These are phyloP conservation scores for Gossypium stocksii DNA, from an alignment of 345 rosid genomes.

Conservation along the genomic window DNA sequence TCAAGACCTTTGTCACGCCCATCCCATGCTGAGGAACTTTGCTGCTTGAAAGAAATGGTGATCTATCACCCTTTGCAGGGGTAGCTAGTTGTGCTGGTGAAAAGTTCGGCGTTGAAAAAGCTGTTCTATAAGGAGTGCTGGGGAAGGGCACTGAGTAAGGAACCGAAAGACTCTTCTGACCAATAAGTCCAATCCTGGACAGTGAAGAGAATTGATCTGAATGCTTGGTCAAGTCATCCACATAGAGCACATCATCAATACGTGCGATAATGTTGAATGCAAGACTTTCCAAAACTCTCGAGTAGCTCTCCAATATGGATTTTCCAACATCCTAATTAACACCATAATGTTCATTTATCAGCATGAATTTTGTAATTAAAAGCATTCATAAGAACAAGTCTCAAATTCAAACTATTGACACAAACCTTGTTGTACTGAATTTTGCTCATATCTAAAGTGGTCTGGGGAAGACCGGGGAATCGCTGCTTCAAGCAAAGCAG, in stretches of 20 bases:
- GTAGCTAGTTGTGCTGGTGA: slow-evolving; percentile 50
- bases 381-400: background rate
- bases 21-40: slow-evolving; percentile 53
- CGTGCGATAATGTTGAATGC: slow-evolving; percentile 90
- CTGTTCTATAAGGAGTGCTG: slow-evolving; percentile 53
- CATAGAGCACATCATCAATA: slow-evolving; percentile 80
- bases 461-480: slow-evolving; percentile 94
- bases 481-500: slow-evolving; percentile 81
- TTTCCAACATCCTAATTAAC: slow-evolving; percentile 77
- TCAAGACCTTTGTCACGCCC: slow-evolving; percentile 61
- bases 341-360: background rate
- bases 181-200: slow-evolving; percentile 50
- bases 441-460: slow-evolving; percentile 92
- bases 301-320: slow-evolving; percentile 90
- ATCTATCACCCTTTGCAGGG: slow-evolving; percentile 49
- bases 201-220: slow-evolving; percentile 55
- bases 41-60: slow-evolving; percentile 43
- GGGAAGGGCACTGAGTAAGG: slow-evolving; percentile 46
- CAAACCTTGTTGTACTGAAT: slow-evolving; percentile 87
- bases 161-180: slow-evolving; percentile 45
- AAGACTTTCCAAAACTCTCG: slow-evolving; percentile 86
- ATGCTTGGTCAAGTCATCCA: slow-evolving; percentile 77
- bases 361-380: background rate
- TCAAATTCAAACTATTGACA: background rate
- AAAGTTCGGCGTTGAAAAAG: slow-evolving; percentile 67